These are phyloP conservation scores for Fonsecaea multimorphosa DNA, from an alignment of 2,329 filamentous ascomycete genomes.

Conservation along the genomic window DNA sequence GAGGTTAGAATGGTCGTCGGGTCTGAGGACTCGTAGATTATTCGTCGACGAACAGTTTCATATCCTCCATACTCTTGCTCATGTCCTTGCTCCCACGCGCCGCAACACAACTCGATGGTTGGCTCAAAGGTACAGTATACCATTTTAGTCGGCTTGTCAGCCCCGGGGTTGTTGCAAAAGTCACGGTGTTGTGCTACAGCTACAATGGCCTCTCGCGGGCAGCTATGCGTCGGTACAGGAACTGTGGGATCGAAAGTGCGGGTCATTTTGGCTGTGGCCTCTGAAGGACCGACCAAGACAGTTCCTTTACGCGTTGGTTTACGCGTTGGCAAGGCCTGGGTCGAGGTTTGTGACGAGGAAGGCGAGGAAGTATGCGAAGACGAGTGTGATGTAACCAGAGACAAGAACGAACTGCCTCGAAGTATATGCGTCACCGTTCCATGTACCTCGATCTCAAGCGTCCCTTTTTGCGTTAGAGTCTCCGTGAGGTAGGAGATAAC, in stretches of 20 bases:
- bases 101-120: background rate
- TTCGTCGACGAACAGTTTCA: background rate
- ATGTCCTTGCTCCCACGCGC: background rate
- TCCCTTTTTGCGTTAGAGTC: background rate
- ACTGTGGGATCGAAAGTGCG: background rate
- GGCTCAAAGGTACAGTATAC: background rate
- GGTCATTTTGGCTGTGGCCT: background rate
- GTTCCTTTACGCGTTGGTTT: background rate
- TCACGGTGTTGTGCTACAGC: slow-evolving; percentile 5
- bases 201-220: background rate
- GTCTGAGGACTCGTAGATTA: background rate
- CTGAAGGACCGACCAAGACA: background rate
- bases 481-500: background rate
- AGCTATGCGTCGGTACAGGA: slow-evolving; percentile 6
- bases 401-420: background rate
- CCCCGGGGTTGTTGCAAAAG: background rate
- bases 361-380: background rate
- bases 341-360: background rate
- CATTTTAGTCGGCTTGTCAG: background rate
- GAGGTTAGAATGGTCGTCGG: background rate
- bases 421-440: background rate
- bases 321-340: background rate
- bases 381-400: background rate
- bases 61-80: background rate
- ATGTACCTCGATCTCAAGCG: background rate